Evolutionary conservation across 768 basidiomycete genomes (phyloP).

Genomic region (Mycena epipterygia): DNA sequence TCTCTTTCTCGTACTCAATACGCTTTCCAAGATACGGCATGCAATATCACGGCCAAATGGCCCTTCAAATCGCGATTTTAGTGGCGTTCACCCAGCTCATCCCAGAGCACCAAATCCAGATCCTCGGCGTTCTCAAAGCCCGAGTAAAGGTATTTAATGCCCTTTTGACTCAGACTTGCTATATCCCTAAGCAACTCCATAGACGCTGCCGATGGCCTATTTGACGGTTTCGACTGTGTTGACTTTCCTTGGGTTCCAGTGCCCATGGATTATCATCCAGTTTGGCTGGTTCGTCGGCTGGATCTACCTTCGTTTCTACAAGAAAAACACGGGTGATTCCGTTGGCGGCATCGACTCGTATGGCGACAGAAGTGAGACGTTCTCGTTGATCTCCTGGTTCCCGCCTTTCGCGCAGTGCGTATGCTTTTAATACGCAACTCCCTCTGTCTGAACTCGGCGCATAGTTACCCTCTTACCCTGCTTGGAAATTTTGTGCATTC

Average conservation of each 20-base stretch:
- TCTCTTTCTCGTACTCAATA: constrained; percentile 28
- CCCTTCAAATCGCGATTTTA: constrained; percentile 87
- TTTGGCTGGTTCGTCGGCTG: constrained; percentile 99
- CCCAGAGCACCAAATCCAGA: constrained; percentile 97
- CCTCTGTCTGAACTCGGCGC: constrained; percentile 14
- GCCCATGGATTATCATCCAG: constrained; percentile 93
- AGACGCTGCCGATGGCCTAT: constrained; percentile 96
- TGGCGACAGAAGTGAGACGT: constrained; percentile 97
- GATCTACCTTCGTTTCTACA: constrained; percentile 97
- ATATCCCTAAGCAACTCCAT: constrained; percentile 29
- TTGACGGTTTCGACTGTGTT: constrained; percentile 90
- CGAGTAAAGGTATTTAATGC: constrained; percentile 84
- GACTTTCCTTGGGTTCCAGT: constrained; percentile 87
- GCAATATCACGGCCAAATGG: constrained; percentile 93
- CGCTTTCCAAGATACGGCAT: constrained; percentile 77
- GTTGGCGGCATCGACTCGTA: constrained; percentile 77
- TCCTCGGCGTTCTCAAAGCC: constrained; percentile 86
- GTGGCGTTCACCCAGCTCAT: constrained; percentile 99
- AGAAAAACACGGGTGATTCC: constrained; percentile 80
- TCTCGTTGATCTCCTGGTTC: constrained; percentile 96
- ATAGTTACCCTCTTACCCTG: constrained; percentile 78
- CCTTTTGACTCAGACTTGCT: neutral
- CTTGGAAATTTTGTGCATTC: constrained; percentile 78
- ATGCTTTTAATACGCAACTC: neutral
- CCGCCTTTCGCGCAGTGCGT: constrained; percentile 94